phyloP scores from a whole-genome alignment of 805 yeast species.

The Alloascoidea hylecoeti region DNA sequence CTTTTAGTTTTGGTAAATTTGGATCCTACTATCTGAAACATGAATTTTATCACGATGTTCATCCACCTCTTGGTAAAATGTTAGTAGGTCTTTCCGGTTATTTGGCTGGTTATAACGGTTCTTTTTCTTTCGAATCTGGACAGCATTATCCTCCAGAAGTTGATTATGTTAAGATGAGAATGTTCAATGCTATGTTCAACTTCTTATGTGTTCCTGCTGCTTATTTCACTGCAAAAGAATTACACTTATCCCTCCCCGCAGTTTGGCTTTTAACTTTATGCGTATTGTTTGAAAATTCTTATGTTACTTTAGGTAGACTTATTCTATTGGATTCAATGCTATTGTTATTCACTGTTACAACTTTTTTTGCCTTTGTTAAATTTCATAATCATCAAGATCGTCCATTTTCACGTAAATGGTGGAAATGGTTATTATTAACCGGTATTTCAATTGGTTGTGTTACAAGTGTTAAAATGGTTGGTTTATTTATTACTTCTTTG shows the following conservation, averaged over 20 bases:
- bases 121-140: constrained; percentile 66
- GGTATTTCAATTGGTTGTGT: constrained; percentile 69
- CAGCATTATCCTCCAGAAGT: constrained; percentile 48
- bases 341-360: constrained; percentile 60
- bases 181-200: constrained; percentile 61
- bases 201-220: constrained; percentile 64
- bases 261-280: constrained; percentile 55
- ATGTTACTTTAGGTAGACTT: constrained; percentile 60
- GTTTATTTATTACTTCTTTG: constrained; percentile 60
- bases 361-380: constrained; percentile 47
- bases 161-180: constrained; percentile 59
- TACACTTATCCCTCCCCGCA: constrained; percentile 48
- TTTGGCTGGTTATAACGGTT: constrained; percentile 58
- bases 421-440: constrained; percentile 71
- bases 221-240: constrained; percentile 49
- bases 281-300: constrained; percentile 61
- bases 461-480: constrained; percentile 79
- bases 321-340: constrained; percentile 69
- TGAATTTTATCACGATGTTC: constrained; percentile 73
- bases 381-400: constrained; percentile 37
- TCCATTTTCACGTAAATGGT: constrained; percentile 56
- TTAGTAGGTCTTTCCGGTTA: constrained; percentile 61
- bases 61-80: constrained; percentile 78
- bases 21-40: constrained; percentile 63
- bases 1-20: constrained; percentile 56